Base-by-base conservation (phyloP, 257 asterid species). In the Capsicum baccatum region DNA sequence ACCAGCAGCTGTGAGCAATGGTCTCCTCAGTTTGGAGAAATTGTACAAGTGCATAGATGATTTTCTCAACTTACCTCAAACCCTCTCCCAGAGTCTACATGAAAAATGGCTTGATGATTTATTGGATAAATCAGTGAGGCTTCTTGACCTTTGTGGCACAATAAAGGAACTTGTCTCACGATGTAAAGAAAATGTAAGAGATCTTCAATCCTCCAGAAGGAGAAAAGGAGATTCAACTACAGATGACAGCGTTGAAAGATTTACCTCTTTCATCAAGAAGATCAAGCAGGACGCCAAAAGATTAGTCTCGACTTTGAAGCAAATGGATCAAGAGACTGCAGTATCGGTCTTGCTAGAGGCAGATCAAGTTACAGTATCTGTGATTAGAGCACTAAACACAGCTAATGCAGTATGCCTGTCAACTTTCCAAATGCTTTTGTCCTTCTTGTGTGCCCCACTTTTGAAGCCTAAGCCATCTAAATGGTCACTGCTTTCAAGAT, bases 401-500 rank as follows among this genome's bases (percentile, higher is more conserved):
- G 89, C 86, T 10, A 86, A 80, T 21, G 79, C 86, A 48, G 78
- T 80, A 5, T 84, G 86, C 83, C 68, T 68, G 33, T 76, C 85
- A n/a, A 79, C 80, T 79, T 89, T 89, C 66, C 90, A 84, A 50
- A 57, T 70, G 10, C 80, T 80, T 35, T 57, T 86, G 79, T 13
- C 69, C 14, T 89, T 83, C 82, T 74, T 89, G 54, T 86, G 87
- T 17, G 76, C 47, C 35, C 88, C 87, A 56, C 56, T 86, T 78
- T 79, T 62, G 56, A 87, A 86, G 76, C 57, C 85, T 60, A 86
- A 86, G 88, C 35, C 35, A 48, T 84, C 68, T 21, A 89, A 84
- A 85, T 89, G 92, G 90, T 83, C 86, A 42, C 17, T 88, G 81
- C 86, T 89, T 84, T 86, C 88, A 55, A 89, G 85, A 52, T 76